A percentile compares a stretch with the other conserved stretches of the same genome.
Conservation (phyloP, 2,329 filamentous ascomycete genomes). For the Diaporthe citri region DNA sequence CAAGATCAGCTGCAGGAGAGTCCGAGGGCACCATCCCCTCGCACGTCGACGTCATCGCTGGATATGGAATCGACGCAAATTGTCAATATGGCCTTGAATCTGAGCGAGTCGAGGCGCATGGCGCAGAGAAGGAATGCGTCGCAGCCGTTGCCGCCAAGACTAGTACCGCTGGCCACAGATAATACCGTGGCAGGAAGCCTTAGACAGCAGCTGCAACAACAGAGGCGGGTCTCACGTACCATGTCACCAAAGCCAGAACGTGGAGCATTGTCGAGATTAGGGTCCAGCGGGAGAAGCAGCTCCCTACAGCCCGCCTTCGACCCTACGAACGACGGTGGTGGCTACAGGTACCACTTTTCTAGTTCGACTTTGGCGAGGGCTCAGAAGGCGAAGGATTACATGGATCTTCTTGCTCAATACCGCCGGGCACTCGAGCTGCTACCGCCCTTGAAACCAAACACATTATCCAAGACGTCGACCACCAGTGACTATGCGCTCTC, state of each 20-base stretch:
- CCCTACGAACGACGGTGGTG: conserved; percentile 52
- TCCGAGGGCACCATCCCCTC: conserved; percentile 45
- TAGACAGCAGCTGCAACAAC: conserved; percentile 78
- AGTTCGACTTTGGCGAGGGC: conserved; percentile 84
- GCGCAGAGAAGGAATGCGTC: conserved; percentile 70
- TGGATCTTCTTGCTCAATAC: conserved; percentile 90
- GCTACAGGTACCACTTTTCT: conserved; percentile 77
- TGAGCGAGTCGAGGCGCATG: conserved; percentile 83
- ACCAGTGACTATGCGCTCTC: conserved; percentile 56
- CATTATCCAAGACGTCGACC: conserved; percentile 51
- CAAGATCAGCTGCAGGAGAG: conserved; percentile 45
- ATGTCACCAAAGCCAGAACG: conserved; percentile 69
- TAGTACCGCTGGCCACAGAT: conserved; percentile 64
- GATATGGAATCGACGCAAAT: conserved; percentile 89
- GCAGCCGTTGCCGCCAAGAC: conserved; percentile 63
- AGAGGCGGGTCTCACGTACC: conserved; percentile 72
- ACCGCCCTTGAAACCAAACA: conserved; percentile 74
- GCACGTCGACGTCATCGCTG: conserved; percentile 52
- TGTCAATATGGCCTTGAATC: conserved; percentile 89
- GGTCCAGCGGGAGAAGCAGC: conserved; percentile 56
- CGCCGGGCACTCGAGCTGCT: conserved; percentile 82
- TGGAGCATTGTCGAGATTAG: conserved; percentile 54
- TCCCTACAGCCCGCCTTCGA: conserved; percentile 64
- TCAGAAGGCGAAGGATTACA: conserved; percentile 85
- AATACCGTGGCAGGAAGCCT: conserved; percentile 69